Evolutionary conservation across 2,329 filamentous ascomycete species (phyloP).

Genomic region (Falciphora oryzae): DNA sequence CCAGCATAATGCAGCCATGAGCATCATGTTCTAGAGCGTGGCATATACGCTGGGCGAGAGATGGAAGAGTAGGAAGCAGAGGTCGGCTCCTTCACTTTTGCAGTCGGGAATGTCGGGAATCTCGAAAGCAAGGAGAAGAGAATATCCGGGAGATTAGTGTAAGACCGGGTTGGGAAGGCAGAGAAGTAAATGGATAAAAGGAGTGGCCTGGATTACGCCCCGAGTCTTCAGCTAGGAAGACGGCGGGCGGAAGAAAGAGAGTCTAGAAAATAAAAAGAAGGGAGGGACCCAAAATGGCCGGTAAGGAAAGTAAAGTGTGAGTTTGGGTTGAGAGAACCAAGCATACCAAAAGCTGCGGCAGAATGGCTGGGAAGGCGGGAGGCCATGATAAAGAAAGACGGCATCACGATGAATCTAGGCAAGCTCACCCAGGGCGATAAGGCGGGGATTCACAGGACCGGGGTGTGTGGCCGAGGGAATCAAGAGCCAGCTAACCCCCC

Average conservation of each 20-base stretch:
- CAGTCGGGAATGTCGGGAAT: no score
- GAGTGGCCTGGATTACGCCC: neutral
- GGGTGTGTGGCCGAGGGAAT: neutral
- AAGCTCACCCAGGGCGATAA: neutral
- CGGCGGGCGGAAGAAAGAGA: neutral
- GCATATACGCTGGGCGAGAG: neutral
- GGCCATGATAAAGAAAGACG: neutral
- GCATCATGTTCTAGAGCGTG: constrained; percentile 16
- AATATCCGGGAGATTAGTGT: constrained; percentile 13
- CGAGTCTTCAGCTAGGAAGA: neutral
- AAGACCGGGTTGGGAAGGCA: constrained; percentile 11
- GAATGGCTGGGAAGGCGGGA: neutral
- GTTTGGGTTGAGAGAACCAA: neutral
- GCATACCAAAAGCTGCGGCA: neutral
- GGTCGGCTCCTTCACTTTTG: neutral
- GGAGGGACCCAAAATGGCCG: neutral
- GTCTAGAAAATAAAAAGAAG: neutral
- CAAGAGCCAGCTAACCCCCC: constrained; percentile 7
- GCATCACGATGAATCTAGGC: neutral
- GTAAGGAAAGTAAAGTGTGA: neutral
- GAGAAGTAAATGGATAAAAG: constrained; percentile 1
- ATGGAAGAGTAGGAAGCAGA: neutral
- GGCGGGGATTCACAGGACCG: no score
- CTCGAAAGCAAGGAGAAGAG: constrained; percentile 9
- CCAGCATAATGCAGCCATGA: constrained; percentile 19